phyloP scores from a whole-genome alignment of 176 grass and related monocot genomes.

The Oryza glumipatula region DNA sequence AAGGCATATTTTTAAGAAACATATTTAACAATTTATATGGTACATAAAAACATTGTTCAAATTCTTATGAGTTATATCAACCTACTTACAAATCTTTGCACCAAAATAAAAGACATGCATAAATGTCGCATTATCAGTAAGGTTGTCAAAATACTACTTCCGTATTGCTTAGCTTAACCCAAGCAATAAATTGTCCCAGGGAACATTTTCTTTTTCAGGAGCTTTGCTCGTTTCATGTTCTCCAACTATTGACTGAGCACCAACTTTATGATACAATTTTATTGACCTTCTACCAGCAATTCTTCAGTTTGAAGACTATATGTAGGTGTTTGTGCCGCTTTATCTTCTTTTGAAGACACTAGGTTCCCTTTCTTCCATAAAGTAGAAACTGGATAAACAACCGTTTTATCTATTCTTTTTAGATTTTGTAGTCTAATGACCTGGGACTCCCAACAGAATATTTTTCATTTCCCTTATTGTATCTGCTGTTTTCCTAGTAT shows the following conservation, averaged over 20 bases:
- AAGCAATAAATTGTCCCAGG: constrained; percentile 2
- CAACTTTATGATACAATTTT: neutral
- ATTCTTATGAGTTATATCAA: neutral
- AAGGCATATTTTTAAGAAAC: neutral
- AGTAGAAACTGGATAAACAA: constrained; percentile 27
- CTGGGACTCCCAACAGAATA: constrained; percentile 33
- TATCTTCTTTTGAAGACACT: constrained; percentile 52
- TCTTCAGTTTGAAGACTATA: constrained; percentile 34
- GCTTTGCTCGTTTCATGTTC: neutral
- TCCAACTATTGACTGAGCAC: neutral
- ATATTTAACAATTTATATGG: neutral
- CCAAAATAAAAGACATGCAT: neutral
- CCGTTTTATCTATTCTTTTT: constrained; percentile 40
- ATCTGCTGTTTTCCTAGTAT: constrained; percentile 16
- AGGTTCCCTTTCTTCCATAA: constrained; percentile 43
- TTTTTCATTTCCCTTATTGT: constrained; percentile 31
- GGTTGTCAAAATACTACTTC: neutral
- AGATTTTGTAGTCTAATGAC: constrained; percentile 40
- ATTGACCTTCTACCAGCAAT: constrained; percentile 30
- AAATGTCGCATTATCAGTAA: neutral
- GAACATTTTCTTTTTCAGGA: neutral
- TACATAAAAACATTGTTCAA: neutral
- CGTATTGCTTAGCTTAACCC: neutral
- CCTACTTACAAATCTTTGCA: neutral
- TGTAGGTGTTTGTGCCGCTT: constrained; percentile 46